A percentile compares a stretch with the other conserved stretches of the same genome.
phyloP scores from a whole-genome alignment of 2,329 filamentous ascomycete genomes.

The Aspergillus sp. region DNA sequence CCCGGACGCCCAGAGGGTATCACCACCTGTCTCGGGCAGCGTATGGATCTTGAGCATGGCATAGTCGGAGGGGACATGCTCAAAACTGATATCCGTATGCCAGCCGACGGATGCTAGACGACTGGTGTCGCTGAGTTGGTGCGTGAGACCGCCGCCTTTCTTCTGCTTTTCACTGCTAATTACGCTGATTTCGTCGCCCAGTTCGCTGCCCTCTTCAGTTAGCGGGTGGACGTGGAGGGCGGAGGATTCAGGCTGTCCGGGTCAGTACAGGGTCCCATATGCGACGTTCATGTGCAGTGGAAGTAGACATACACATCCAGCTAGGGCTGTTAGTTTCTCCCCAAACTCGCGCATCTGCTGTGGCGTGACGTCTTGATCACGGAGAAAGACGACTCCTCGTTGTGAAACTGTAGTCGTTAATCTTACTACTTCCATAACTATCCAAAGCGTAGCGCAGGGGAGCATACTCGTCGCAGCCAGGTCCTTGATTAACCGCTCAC shows the following conservation, averaged over 20 bases:
- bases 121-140: constrained; percentile 27
- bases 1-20: constrained; percentile 59
- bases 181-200: constrained; percentile 54
- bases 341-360: constrained; percentile 54
- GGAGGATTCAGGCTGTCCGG: constrained; percentile 43
- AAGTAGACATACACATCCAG: constrained; percentile 31
- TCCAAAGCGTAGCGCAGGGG: constrained; percentile 7
- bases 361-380: constrained; percentile 53
- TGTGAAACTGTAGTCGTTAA: constrained; percentile 48
- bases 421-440: constrained; percentile 16
- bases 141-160: constrained; percentile 28
- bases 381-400: constrained; percentile 62
- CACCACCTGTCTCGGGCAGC: constrained; percentile 49
- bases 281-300: no score
- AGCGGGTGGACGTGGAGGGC: constrained; percentile 54
- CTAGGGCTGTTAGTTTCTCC: constrained; percentile 36
- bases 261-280: background rate
- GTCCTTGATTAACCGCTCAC: constrained; percentile 56
- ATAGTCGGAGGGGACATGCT: constrained; percentile 57
- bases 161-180: constrained; percentile 53
- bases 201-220: constrained; percentile 48
- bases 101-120: constrained; percentile 40
- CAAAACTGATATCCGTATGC: constrained; percentile 58
- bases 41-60: constrained; percentile 50
- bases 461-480: constrained; percentile 55